Evolutionary conservation across 192 early-diverging fungal genomes (phyloP), one percentile per base, ranked within the genome.

Genomic region (Backusella australiensis): DNA sequence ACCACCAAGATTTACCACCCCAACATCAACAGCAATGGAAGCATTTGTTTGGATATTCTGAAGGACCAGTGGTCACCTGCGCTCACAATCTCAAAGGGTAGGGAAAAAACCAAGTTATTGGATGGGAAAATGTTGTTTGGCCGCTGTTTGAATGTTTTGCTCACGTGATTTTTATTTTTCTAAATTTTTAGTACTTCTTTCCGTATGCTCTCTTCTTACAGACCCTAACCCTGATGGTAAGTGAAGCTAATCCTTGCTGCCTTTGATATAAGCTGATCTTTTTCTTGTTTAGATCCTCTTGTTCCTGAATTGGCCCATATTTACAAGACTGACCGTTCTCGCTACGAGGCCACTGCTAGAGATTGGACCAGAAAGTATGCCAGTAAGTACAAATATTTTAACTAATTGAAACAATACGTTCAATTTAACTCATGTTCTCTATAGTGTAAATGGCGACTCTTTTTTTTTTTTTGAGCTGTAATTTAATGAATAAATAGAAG

Each of bases 31-130:
- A 93, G 90, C 85, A 99, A 98, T 83, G 97, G 97, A 72, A 94
- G 92, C 82, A 99, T 99, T 82, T 99, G 97, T 80, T 87, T 99
- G 85, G 97, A 99, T 83, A 99, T 99, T 78, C 88, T 99, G 83
- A 96, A 90, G 83, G 97, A 99, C 83, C 96, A 99, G 81, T 99
- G 97, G 97, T 96, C 95, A 59, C 97, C 97, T 75, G 97, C 97
- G 41, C 88, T 99, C 72, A 99, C 97, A 72, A 97, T 99, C 69
- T 97, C 96, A 74, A 99, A 99, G 88, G 93, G 90, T 90, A 80
- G 59, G 36, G 70, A 75, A 73, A 29, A 77, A 71, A 21, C 21
- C n/a, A 59, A 44, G 41, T 39, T 38, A n/a, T n/a, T 63, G 23
- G 36, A 26, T 39, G 49, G 6, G 56, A 63, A 63, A 63, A 63